Evolutionary conservation across 768 basidiomycete species (phyloP), one percentile per base, ranked within the genome.

Genomic region (Rhodotorula diobovata): DNA sequence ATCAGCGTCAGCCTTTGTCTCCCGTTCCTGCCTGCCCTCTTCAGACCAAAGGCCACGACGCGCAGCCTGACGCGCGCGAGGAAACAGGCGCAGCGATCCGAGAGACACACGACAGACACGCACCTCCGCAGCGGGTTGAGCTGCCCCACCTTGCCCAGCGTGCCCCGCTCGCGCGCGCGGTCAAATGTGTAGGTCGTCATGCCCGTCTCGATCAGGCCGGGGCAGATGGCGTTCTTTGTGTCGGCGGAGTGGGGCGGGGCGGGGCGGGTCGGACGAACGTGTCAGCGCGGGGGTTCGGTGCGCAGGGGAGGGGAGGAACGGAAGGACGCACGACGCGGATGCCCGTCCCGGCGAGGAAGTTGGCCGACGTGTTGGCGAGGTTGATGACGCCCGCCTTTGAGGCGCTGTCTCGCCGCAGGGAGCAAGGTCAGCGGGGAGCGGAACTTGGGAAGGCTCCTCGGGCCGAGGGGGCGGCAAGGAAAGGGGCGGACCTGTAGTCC

Each of bases 121-220:
- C 87, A 91, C 64, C 93, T 84, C 30, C 90, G 88, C 68, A 91
- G 79, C 18, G 93, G 88, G 79, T 94, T 94, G 65, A 95, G 81
- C 77, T 90, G 86, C 8, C 93, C 93, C 61, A 97, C 85, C 81
- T 89, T 92, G 62, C 82, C 81, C 30, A 81, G 84, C n/a, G 83
- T 89, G 16, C 93, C 93, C 35, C 87, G 85, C 68, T 86, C 80
- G 34, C 89, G 86, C 39, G 93, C 93, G 60, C 84, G 84, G 37
- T 89, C 86, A 77, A 97, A 97, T 43, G 88, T 84, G n/a, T 75
- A 78, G 60, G 81, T 82, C 5, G 94, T 94, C 91, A 97, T 96
- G 61, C 88, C 90, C 16, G 93, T 97, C 82, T 95, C 90, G 77
- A 96, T 92, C 67, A 96, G 81, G 23, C 93, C 93, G 11, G 94